A percentile compares a stretch with the other conserved stretches of the same genome.
Evolutionary conservation across 768 basidiomycete species (phyloP).

Genomic region (Amanita pallidorosea): DNA sequence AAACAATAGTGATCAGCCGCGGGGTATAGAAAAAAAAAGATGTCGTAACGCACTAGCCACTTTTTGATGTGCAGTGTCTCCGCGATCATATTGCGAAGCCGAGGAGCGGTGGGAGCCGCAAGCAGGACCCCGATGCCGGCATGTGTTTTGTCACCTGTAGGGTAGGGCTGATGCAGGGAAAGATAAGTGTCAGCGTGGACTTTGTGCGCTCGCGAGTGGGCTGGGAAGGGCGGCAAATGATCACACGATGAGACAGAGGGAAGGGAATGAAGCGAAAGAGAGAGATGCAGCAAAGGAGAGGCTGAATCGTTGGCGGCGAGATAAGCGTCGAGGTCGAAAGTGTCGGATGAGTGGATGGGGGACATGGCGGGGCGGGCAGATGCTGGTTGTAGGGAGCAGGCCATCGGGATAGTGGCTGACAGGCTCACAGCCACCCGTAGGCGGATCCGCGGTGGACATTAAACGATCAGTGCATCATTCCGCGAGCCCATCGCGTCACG

Average conservation of each 20-base stretch:
- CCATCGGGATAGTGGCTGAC: conserved; percentile 1
- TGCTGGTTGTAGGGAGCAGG: not conserved
- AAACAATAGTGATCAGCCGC: not conserved
- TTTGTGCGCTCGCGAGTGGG: not conserved
- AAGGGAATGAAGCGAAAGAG: conserved; percentile 2
- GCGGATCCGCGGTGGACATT: conserved; percentile 1
- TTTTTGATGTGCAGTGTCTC: conserved; percentile 5
- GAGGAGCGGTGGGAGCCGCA: conserved; percentile 5
- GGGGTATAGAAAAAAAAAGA: not conserved
- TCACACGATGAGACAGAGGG: conserved; percentile 4
- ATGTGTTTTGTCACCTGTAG: not conserved
- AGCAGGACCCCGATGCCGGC: not conserved
- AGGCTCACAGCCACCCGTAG: not conserved
- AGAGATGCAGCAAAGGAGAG: not conserved
- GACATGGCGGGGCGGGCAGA: not conserved
- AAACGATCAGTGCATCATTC: conserved; percentile 3
- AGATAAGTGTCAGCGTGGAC: conserved; percentile 7
- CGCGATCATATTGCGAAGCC: conserved; percentile 5
- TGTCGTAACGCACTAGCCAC: conserved; percentile 6
- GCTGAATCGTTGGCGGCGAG: not conserved
- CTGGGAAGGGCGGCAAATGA: conserved; percentile 1
- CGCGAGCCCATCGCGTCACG: not conserved
- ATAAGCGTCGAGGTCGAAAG: conserved; percentile 2
- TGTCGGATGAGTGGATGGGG: not conserved
- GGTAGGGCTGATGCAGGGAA: conserved; percentile 15